Conservation (phyloP, 805 yeast genomes). For the Candida argentea region DNA sequence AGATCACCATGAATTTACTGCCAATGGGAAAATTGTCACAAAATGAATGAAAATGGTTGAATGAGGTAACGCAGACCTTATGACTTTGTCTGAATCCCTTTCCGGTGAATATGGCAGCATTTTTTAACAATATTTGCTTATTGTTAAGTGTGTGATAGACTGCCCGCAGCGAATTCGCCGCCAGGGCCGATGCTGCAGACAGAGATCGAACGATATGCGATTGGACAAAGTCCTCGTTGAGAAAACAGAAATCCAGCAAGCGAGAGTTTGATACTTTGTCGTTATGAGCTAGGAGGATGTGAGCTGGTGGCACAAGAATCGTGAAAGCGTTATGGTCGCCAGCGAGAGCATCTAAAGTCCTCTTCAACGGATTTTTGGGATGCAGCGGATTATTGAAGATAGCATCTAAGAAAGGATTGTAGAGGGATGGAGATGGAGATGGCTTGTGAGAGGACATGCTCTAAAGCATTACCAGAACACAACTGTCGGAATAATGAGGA, state of each 20-base stretch:
- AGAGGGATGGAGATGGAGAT: slow-evolving; percentile 39
- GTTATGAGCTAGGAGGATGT: slow-evolving; percentile 25
- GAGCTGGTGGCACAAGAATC: slow-evolving; percentile 55
- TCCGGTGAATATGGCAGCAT: slow-evolving; percentile 44
- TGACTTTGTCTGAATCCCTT: slow-evolving; percentile 45
- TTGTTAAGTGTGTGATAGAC: slow-evolving; percentile 46
- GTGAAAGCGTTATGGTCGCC: slow-evolving; percentile 41
- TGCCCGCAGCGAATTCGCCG: slow-evolving; percentile 27
- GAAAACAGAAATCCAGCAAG: slow-evolving; percentile 43
- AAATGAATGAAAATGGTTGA: slow-evolving; percentile 43
- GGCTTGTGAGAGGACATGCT: slow-evolving; percentile 3
- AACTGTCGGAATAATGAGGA: too few species aligned
- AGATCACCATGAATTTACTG: slow-evolving; percentile 43
- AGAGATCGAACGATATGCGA: slow-evolving; percentile 45
- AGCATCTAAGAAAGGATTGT: slow-evolving; percentile 56
- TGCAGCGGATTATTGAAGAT: slow-evolving; percentile 52
- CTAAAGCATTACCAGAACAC: not conserved
- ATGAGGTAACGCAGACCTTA: slow-evolving; percentile 32
- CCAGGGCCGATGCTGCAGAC: slow-evolving; percentile 14
- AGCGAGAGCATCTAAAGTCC: slow-evolving; percentile 34
- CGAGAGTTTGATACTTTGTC: slow-evolving; percentile 22
- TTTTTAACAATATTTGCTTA: slow-evolving; percentile 44
- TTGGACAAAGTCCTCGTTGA: slow-evolving; percentile 46
- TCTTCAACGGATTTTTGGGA: slow-evolving; percentile 33
- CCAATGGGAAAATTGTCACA: slow-evolving; percentile 52